A percentile compares a stretch with the other conserved stretches of the same genome.
Evolutionary conservation across 768 basidiomycete species (phyloP).

Genomic region (Wakefieldia striispora): DNA sequence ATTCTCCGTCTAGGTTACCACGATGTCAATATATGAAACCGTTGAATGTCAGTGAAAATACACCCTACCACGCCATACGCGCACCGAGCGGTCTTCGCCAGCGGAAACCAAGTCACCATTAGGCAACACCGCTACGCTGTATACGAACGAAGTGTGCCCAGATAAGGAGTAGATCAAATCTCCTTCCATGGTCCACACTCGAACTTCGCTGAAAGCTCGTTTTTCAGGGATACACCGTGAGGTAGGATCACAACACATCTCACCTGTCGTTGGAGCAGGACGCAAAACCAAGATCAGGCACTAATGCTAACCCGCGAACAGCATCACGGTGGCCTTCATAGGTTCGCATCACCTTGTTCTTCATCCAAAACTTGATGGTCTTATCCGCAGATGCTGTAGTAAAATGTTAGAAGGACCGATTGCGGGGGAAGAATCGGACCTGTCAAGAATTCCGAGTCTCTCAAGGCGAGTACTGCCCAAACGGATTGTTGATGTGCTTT

Average conservation of each 20-base stretch:
- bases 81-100: conserved; percentile 91
- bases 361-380: conserved; percentile 85
- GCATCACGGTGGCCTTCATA: conserved; percentile 89
- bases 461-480: conserved; percentile 86
- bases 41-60: conserved; percentile 3
- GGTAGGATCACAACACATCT: conserved; percentile 10
- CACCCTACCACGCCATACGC: conserved; percentile 81
- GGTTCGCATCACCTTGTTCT: conserved; percentile 70
- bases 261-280: conserved; percentile 95
- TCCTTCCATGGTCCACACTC: conserved; percentile 86
- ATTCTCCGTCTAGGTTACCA: conserved; percentile 68
- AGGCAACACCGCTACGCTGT: conserved; percentile 80
- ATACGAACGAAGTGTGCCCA: conserved; percentile 97
- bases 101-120: conserved; percentile 83
- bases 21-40: conserved; percentile 1
- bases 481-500: conserved; percentile 89
- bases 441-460: conserved; percentile 75
- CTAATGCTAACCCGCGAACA: conserved; percentile 78
- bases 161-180: conserved; percentile 76
- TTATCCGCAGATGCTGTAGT: conserved; percentile 86
- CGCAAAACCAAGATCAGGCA: conserved; percentile 89
- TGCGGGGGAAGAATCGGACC: conserved; percentile 43
- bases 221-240: neutral
- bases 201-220: conserved; percentile 66
- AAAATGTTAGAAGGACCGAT: conserved; percentile 6